Evolutionary conservation across 257 asterid genomes (phyloP).

Genomic region (Lycium ferocissimum): DNA sequence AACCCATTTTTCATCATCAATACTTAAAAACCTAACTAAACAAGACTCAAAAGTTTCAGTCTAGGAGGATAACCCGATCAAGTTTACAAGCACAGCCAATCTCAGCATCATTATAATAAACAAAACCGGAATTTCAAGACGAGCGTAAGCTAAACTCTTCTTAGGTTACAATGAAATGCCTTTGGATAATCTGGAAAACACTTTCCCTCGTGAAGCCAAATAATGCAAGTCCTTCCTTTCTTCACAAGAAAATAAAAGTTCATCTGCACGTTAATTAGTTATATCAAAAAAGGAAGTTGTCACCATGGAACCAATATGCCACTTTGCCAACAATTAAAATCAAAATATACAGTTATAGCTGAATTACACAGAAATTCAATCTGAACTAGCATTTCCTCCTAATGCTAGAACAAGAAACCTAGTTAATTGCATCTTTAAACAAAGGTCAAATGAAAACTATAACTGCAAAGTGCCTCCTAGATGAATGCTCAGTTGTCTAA

Average conservation of each 20-base stretch:
- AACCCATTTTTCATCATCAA: not conserved
- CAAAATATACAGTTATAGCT: slow-evolving; percentile 11
- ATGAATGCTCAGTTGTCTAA: not conserved
- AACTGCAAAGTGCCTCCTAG: not conserved
- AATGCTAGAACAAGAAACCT: slow-evolving; percentile 19
- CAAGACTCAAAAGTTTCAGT: not conserved
- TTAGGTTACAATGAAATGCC: not conserved
- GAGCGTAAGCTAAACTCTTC: slow-evolving; percentile 2
- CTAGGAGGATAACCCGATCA: not conserved
- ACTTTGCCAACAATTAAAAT: slow-evolving; percentile 1
- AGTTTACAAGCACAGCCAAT: slow-evolving; percentile 22
- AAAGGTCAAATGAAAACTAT: not conserved
- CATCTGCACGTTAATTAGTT: not conserved
- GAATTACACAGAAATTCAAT: not conserved
- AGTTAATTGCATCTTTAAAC: not conserved
- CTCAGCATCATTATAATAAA: not conserved
- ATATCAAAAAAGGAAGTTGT: slow-evolving; percentile 6
- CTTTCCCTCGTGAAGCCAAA: not conserved
- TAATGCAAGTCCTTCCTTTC: not conserved
- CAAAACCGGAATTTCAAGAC: slow-evolving; percentile 21
- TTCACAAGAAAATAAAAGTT: slow-evolving; percentile 13
- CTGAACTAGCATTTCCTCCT: not conserved
- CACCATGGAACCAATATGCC: not conserved
- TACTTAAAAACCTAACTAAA: not conserved
- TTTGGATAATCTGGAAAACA: not conserved